A percentile compares a stretch with the other conserved stretches of the same genome.
phyloP scores from a whole-genome alignment of 331 rosid species.

The Quercus phellos region DNA sequence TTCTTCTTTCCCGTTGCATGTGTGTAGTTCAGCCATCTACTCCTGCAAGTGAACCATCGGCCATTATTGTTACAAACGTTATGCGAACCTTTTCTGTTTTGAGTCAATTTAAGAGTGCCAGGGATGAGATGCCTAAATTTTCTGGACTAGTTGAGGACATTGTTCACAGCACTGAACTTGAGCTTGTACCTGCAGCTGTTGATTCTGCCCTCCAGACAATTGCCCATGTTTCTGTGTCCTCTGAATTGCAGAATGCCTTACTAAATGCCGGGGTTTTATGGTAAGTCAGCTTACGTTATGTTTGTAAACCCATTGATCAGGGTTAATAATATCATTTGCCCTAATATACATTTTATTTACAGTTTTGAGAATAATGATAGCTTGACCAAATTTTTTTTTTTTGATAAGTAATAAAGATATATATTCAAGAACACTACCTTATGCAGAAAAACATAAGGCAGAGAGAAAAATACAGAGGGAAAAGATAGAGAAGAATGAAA shows the following conservation, averaged over 20 bases:
- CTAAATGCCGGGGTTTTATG: constrained; percentile 90
- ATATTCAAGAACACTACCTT: too few species aligned
- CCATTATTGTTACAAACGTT: constrained; percentile 82
- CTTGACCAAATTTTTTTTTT: too few species aligned
- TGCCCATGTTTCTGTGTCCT: constrained; percentile 83
- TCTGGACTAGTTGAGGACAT: constrained; percentile 86
- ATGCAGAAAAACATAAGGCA: too few species aligned
- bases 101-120: constrained; percentile 85
- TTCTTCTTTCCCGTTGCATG: constrained; percentile 98
- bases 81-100: constrained; percentile 85
- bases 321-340: too few species aligned
- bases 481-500: too few species aligned
- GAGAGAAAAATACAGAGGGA: too few species aligned
- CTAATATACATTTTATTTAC: too few species aligned
- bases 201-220: constrained; percentile 88
- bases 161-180: constrained; percentile 95
- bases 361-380: too few species aligned
- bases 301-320: background rate
- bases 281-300: constrained; percentile 39
- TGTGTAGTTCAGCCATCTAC: constrained; percentile 90
- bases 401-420: too few species aligned
- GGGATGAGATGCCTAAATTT: constrained; percentile 76
- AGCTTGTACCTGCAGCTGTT: constrained; percentile 79
- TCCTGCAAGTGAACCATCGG: constrained; percentile 82
- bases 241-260: constrained; percentile 78